Evolutionary conservation across 208 protist species (phyloP).

Genomic region (Giardia muris): DNA sequence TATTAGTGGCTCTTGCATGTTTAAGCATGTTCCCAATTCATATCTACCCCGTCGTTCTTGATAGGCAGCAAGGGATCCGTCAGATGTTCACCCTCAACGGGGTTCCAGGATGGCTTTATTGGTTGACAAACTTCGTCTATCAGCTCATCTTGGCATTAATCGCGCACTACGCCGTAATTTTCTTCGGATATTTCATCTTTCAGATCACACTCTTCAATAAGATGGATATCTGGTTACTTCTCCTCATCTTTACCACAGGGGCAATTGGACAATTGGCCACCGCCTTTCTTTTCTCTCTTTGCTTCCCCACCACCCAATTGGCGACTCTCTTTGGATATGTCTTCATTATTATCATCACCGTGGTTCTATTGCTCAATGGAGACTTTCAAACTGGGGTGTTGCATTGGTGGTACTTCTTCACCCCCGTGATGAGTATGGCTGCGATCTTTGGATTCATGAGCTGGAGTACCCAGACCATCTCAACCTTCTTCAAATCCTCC

Average conservation of each 20-base stretch:
- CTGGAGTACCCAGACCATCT: neutral
- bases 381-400: neutral
- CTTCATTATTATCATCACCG: neutral
- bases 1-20: neutral
- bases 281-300: neutral
- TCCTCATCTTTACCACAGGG: neutral
- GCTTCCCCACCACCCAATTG: neutral
- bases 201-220: neutral
- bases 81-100: neutral
- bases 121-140: constrained; percentile 3
- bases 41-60: neutral
- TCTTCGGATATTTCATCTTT: neutral
- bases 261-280: neutral
- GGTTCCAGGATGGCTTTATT: neutral
- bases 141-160: neutral
- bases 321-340: constrained; percentile 6
- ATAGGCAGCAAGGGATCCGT: neutral
- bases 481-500: neutral
- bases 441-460: neutral
- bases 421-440: neutral
- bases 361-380: neutral
- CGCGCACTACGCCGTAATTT: neutral
- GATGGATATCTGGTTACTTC: neutral
- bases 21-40: neutral
- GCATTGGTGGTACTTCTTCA: neutral